Conservation (phyloP, 441 rosid species). For the Pelargonium fulgidum region DNA sequence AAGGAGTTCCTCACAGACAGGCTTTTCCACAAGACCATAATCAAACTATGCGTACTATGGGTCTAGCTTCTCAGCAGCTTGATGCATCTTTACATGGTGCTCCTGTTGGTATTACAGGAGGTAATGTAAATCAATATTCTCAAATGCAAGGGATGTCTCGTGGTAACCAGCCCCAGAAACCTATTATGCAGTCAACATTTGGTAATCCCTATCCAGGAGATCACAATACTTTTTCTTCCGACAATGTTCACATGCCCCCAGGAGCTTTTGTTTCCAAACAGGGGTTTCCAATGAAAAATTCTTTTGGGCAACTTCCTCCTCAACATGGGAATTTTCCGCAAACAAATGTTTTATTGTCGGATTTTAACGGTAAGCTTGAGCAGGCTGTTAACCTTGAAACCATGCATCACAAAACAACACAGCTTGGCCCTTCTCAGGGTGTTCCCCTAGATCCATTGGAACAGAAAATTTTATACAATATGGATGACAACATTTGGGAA, state of each 20-base stretch:
- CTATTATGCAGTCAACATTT: constrained; percentile 31
- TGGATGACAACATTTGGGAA: constrained; percentile 39
- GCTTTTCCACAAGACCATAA: constrained; percentile 30
- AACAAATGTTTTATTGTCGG: constrained; percentile 27
- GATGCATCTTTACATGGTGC: constrained; percentile 38
- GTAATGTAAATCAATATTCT: constrained; percentile 32
- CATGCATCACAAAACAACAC: constrained; percentile 32
- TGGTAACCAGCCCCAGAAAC: constrained; percentile 28
- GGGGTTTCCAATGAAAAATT: constrained; percentile 33
- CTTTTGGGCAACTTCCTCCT: constrained; percentile 30
- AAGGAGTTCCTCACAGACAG: constrained; percentile 31
- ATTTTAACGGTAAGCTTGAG: constrained; percentile 31
- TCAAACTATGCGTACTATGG: constrained; percentile 26
- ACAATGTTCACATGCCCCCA: constrained; percentile 28
- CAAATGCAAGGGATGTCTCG: constrained; percentile 33
- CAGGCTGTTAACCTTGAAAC: constrained; percentile 30
- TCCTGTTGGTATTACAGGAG: constrained; percentile 35
- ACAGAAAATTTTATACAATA: constrained; percentile 46
- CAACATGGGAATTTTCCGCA: constrained; percentile 29
- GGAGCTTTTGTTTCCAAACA: constrained; percentile 31
- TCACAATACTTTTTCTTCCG: constrained; percentile 28
- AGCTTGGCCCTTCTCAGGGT: constrained; percentile 29
- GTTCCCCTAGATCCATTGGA: constrained; percentile 53
- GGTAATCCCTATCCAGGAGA: constrained; percentile 26
- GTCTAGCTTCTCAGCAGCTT: constrained; percentile 28